phyloP scores from a whole-genome alignment of 805 yeast species.

The Pichia thaimueangensis region DNA sequence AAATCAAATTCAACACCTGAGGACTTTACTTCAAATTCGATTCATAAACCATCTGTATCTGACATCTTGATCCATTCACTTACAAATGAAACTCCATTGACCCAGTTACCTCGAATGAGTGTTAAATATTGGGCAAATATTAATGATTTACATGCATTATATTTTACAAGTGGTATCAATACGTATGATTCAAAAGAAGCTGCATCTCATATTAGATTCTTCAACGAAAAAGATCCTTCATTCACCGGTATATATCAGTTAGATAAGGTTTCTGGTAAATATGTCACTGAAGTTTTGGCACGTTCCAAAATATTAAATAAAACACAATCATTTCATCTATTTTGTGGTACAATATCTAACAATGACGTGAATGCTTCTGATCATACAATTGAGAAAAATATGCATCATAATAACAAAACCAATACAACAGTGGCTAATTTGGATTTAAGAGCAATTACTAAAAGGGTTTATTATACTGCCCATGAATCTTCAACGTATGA shows the following conservation, averaged over 20 bases:
- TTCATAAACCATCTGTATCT: slow-evolving; percentile 53
- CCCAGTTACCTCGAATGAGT: slow-evolving; percentile 56
- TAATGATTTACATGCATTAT: slow-evolving; percentile 45
- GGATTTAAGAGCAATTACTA: background rate
- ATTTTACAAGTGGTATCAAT: slow-evolving; percentile 30
- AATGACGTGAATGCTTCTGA: background rate
- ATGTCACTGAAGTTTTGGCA: slow-evolving; percentile 50
- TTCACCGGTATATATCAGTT: slow-evolving; percentile 21
- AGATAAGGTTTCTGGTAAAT: slow-evolving; percentile 25
- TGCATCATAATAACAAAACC: too few species aligned
- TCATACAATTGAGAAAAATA: slow-evolving; percentile 15
- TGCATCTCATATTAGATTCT: slow-evolving; percentile 22
- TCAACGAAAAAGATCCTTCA: slow-evolving; percentile 16
- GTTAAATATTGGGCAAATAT: slow-evolving; percentile 67
- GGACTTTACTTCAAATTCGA: slow-evolving; percentile 5
- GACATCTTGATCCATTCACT: slow-evolving; percentile 87
- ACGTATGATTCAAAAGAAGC: background rate
- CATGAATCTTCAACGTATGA: slow-evolving; percentile 51
- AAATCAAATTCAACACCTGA: slow-evolving; percentile 2
- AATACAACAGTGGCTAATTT: too few species aligned
- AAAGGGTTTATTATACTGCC: slow-evolving; percentile 56
- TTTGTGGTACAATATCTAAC: slow-evolving; percentile 36
- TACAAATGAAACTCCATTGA: slow-evolving; percentile 74
- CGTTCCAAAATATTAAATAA: slow-evolving; percentile 72
- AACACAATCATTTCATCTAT: slow-evolving; percentile 80